Percentiles rank a stretch among this genome's conserved stretches.
phyloP scores from a whole-genome alignment of 1,284 basidiomycete species.

The Laetiporus sulphureus region DNA sequence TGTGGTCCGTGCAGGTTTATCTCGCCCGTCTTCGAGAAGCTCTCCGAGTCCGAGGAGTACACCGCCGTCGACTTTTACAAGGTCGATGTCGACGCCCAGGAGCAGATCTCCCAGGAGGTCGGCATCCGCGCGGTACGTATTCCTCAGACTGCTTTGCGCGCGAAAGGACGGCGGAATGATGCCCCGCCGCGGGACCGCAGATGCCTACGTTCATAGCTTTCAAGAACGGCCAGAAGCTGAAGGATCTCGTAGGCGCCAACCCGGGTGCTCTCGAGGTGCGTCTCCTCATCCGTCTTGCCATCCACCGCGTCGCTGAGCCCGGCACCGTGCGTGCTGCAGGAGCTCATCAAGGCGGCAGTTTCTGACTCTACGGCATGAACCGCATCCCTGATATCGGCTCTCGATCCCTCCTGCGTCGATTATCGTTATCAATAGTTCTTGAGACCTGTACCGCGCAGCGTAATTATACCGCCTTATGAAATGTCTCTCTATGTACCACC shows the following conservation, averaged over 20 bases:
- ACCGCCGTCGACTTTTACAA: constrained; percentile 69
- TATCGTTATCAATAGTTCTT: constrained; percentile 10
- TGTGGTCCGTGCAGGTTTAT: constrained; percentile 76
- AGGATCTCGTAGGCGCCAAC: constrained; percentile 59
- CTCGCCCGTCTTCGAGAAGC: constrained; percentile 73
- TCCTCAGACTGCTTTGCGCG: too few relatives aligned
- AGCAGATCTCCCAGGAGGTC: constrained; percentile 52
- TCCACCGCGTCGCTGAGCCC: neutral
- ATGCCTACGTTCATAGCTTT: constrained; percentile 79
- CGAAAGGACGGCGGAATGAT: neutral
- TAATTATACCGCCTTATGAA: too few relatives aligned
- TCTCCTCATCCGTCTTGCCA: too few relatives aligned
- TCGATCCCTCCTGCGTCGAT: neutral
- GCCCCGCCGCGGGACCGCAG: constrained; percentile 16
- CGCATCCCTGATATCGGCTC: neutral
- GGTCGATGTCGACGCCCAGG: constrained; percentile 69
- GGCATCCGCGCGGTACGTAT: constrained; percentile 64
- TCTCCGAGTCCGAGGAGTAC: constrained; percentile 42
- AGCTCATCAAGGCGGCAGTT: constrained; percentile 7
- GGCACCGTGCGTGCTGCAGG: constrained; percentile 3
- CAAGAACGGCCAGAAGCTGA: constrained; percentile 61
- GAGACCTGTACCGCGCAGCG: too few relatives aligned
- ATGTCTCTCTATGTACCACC: too few relatives aligned
- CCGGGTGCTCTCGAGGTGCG: constrained; percentile 27
- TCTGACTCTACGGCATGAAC: too few relatives aligned